Conservation (phyloP, 2,329 filamentous ascomycete genomes). For the Epichloe hybrida region DNA sequence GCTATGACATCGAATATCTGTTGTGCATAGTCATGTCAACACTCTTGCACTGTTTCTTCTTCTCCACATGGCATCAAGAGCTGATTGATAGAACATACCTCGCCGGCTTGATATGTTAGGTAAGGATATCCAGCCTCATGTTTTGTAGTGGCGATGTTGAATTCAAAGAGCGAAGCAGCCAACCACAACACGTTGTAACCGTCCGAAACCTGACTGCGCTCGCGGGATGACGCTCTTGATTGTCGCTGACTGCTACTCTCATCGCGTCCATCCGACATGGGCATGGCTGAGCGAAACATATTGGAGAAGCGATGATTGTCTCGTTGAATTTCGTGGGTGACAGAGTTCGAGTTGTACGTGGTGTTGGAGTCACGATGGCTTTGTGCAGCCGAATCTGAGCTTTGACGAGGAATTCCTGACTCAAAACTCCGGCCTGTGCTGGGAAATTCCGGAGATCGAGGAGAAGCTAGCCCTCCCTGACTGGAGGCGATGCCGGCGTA, state of each 20-base stretch:
- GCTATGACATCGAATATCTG: slow-evolving; percentile 83
- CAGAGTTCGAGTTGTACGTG: slow-evolving; percentile 36
- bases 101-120: slow-evolving; percentile 85
- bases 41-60: background rate
- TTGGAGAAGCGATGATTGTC: slow-evolving; percentile 52
- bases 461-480: slow-evolving; percentile 45
- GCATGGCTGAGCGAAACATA: slow-evolving; percentile 77
- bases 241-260: slow-evolving; percentile 34
- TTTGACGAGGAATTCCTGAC: slow-evolving; percentile 37
- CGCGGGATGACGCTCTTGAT: slow-evolving; percentile 47
- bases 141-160: slow-evolving; percentile 87
- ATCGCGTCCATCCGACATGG: slow-evolving; percentile 55
- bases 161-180: slow-evolving; percentile 88
- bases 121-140: slow-evolving; percentile 93
- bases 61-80: background rate
- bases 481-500: slow-evolving; percentile 24
- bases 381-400: slow-evolving; percentile 34
- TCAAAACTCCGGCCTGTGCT: slow-evolving; percentile 48
- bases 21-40: background rate
- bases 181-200: slow-evolving; percentile 72
- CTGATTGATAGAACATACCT: slow-evolving; percentile 39
- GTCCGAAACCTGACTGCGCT: slow-evolving; percentile 36
- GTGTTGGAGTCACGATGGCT: slow-evolving; percentile 41
- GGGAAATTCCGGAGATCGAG: slow-evolving; percentile 40
- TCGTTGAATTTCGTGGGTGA: slow-evolving; percentile 34